phyloP scores from a whole-genome alignment of 441 rosid species.

The Hypseocharis bilobata region DNA sequence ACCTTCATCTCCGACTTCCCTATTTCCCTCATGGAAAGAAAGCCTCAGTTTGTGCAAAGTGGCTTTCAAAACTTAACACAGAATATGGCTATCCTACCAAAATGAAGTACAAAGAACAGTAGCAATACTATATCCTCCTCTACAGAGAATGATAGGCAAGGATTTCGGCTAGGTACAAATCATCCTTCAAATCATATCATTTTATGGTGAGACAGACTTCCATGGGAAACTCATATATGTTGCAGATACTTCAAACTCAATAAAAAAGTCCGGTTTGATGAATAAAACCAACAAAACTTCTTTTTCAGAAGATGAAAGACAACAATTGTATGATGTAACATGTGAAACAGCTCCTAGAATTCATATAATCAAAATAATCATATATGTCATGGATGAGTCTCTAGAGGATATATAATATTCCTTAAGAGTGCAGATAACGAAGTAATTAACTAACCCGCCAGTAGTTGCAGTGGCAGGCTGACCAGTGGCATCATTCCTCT shows the following conservation, averaged over 20 bases:
- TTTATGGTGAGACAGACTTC: background rate
- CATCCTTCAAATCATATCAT: background rate
- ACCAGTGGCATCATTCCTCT: slow-evolving; percentile 75
- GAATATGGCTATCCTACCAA: background rate
- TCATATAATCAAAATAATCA: slow-evolving; percentile 6
- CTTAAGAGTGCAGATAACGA: background rate
- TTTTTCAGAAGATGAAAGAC: background rate
- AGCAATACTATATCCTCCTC: background rate
- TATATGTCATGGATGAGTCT: background rate
- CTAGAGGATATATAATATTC: background rate
- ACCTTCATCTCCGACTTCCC: background rate
- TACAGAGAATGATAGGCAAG: background rate
- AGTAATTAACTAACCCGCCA: slow-evolving; percentile 68
- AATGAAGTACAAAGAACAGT: background rate
- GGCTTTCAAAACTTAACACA: background rate
- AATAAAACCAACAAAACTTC: background rate
- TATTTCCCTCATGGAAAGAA: background rate
- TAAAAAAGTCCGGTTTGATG: background rate
- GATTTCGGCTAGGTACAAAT: background rate
- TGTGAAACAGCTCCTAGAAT: background rate
- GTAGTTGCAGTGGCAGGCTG: slow-evolving; percentile 93
- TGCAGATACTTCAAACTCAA: slow-evolving; percentile 11
- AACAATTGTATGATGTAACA: background rate
- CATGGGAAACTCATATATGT: background rate
- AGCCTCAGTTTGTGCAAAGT: background rate